Percentiles rank a stretch among this genome's conserved stretches.
These are phyloP conservation scores for Trichoderma oligosporum DNA, from an alignment of 2,329 filamentous ascomycete species.

Conservation along the genomic window DNA sequence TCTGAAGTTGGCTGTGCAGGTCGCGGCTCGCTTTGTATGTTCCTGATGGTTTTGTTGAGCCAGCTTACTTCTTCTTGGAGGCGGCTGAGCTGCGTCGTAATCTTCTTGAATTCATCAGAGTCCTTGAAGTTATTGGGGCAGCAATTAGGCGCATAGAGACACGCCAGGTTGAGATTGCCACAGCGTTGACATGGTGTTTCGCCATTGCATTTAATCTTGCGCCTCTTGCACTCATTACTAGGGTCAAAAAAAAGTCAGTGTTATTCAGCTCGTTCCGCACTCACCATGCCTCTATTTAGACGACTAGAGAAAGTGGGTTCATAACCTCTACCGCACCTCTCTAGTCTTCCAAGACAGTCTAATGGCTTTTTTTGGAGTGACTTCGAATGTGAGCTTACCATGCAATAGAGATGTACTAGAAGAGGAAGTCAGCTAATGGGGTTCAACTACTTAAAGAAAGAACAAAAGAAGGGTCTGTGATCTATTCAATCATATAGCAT, in stretches of 20 bases:
- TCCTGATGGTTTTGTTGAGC: conserved; percentile 68
- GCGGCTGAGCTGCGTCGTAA: conserved; percentile 67
- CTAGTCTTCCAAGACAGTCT: neutral
- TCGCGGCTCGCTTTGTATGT: conserved; percentile 56
- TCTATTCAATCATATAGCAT: neutral
- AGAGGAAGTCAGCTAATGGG: neutral
- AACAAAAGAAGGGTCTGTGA: neutral
- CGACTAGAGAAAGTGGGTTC: too few species aligned
- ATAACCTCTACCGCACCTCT: neutral
- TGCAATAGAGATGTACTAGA: conserved; percentile 58
- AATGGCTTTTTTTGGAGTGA: neutral
- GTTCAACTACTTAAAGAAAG: neutral
- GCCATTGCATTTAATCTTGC: conserved; percentile 72
- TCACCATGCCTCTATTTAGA: neutral
- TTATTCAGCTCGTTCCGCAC: neutral
- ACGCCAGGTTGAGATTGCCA: conserved; percentile 62
- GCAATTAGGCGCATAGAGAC: conserved; percentile 64
- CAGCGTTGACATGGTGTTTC: conserved; percentile 65
- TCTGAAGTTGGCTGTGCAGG: conserved; percentile 32
- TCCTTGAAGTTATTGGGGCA: conserved; percentile 81
- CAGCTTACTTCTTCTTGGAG: conserved; percentile 82
- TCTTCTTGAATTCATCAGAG: conserved; percentile 81
- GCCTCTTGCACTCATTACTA: conserved; percentile 71
- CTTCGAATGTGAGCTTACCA: conserved; percentile 43
- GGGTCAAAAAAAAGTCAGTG: conserved; percentile 2